Base-by-base conservation (phyloP, 371 early-diverging fungal species). In the Sporodiniella umbellata region DNA sequence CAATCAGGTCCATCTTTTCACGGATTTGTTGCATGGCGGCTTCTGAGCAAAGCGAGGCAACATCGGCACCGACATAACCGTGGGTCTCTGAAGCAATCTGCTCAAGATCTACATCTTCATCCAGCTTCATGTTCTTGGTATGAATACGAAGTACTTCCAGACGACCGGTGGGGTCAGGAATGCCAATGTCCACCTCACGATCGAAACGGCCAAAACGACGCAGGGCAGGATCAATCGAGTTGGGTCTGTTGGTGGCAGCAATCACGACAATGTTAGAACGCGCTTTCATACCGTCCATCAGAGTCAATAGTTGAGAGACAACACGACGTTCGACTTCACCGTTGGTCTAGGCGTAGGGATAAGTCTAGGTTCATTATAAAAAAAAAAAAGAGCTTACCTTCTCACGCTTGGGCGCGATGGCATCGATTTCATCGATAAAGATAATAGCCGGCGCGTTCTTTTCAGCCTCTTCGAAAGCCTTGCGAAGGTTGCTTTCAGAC, bases 21-120 rank as follows among this genome's bases (percentile, higher is more conserved):
- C 99, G 94, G 58, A 99, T 99, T 73, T 99, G 99, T 79, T 99
- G 99, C 89, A 99, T 94, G 46, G 99, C 99, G 14, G 99, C 99
- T 77, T 99, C 99, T 45, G 99, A 98, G 75, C 99, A 99, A 53
- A 99, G 87, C 8, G 99, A 93, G 19, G 99, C 99, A 62, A 99
- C 72, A 81, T 99, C 99, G 42, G 99, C 90, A 60, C 99, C 99
- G 39, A 98, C 99, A 78, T 92, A 97, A 56, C 99, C 99, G 75
- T 99, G 99, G 7, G 98, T 99, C 65, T 99, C 99, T 3, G 96
- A 81, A 22, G 99, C 98, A 53, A 99, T 95, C 51, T 95, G 90
- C 62, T 96, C 98, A 50, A 99, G 71, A 72, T 99, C 99, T 26
- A 99, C 99, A 55, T 96, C 95, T 24, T 97, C 95, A 51, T 86